phyloP scores from a whole-genome alignment of 495 filamentous ascomycete genomes.

The Chaetomium cochliodes region DNA sequence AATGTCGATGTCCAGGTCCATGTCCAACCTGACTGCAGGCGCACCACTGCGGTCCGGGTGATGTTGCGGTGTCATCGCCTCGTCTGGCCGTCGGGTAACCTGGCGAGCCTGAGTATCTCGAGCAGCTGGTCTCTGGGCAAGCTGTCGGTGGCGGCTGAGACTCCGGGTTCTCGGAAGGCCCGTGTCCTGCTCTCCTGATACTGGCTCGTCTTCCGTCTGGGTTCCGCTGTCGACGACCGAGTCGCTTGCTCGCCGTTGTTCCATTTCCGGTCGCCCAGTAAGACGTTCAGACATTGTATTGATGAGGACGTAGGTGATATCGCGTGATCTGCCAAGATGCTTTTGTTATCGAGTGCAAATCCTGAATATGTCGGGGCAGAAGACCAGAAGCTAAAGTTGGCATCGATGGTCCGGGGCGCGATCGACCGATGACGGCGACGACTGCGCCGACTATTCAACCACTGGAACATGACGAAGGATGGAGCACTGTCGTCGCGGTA shows the following conservation, averaged over 20 bases:
- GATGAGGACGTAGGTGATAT: not conserved
- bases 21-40: conserved; percentile 32
- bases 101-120: not conserved
- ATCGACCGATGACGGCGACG: conserved; percentile 50
- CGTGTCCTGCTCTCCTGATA: not conserved
- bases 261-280: not conserved
- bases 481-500: not conserved
- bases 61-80: not conserved
- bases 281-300: conserved; percentile 1
- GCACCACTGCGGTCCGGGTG: conserved; percentile 23
- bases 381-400: conserved; percentile 50
- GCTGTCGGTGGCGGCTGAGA: not conserved
- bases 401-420: conserved; percentile 62
- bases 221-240: not conserved
- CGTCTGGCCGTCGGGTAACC: not conserved
- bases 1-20: conserved; percentile 35
- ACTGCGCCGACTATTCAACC: not conserved
- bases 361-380: not conserved
- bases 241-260: not conserved
- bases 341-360: not conserved
- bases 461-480: not conserved
- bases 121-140: not conserved
- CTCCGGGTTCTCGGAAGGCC: not conserved
- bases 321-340: not conserved
- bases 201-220: not conserved